These are phyloP conservation scores for Hypoxylon sp. DNA, from an alignment of 2,329 filamentous ascomycete genomes.

Conservation along the genomic window DNA sequence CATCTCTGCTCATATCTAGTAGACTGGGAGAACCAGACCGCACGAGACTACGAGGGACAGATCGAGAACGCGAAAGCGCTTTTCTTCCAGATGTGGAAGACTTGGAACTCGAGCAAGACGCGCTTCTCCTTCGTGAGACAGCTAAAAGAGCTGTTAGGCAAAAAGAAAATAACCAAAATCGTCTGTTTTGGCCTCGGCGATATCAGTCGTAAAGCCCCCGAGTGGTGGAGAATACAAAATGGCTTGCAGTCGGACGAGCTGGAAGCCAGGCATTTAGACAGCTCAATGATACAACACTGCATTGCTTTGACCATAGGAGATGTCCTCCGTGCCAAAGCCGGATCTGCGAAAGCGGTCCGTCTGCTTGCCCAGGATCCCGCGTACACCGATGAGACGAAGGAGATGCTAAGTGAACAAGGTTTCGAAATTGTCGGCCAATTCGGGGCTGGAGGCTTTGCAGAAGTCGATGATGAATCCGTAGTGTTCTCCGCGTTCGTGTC, in stretches of 20 bases:
- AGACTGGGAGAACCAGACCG: background rate
- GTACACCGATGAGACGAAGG: background rate
- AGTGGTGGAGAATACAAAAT: background rate
- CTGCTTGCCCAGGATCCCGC: background rate
- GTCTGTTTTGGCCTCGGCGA: conserved; percentile 4
- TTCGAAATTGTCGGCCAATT: background rate
- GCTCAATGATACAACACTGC: background rate
- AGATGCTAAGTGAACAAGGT: background rate
- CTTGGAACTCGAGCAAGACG: background rate
- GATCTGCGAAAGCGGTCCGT: background rate
- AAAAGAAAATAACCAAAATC: background rate
- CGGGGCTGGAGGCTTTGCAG: background rate
- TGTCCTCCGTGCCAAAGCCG: background rate
- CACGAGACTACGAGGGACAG: background rate
- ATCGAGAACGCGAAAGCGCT: background rate
- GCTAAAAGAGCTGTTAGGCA: background rate
- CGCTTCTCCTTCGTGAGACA: background rate
- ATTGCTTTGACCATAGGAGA: background rate
- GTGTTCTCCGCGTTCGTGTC: background rate
- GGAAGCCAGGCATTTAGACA: background rate
- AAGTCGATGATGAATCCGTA: background rate
- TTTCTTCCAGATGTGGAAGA: background rate
- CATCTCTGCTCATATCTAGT: background rate
- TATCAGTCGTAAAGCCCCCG: background rate
- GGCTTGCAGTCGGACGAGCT: background rate